Base-by-base conservation (phyloP, 78 protist species). In the Isochrysis galbana region DNA sequence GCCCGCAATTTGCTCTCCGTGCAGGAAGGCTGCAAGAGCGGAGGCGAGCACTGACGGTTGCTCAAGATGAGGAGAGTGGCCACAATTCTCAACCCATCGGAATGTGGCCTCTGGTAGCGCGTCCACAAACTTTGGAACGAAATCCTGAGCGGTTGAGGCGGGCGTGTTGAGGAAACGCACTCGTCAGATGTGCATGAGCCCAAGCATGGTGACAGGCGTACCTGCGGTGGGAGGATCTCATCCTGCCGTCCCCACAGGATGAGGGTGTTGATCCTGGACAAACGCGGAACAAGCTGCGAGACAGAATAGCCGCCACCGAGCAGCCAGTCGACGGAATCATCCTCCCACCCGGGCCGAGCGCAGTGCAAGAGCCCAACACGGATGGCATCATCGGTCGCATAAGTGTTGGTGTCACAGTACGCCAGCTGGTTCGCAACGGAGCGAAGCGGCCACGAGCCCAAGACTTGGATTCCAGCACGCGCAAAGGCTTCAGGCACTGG, bases 21-120 rank as follows among this genome's bases (percentile, higher is more conserved):
- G 29, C 29, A 51, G 61, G 61, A 51, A 51, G 61, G 61, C 61
- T 14, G 29, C 29, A 7, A 51, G 29, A 14, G 61, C 61, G 61
- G 61, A 7, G 29, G 61, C 61, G 61, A 51, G 61, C 61, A 14
- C 61, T 19, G 7, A 7, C 61, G 61, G 61, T 14, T 51, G 87
- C 89, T 90, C 93, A 17, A 90, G 89, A 54, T 90, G 93, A 1
- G 93, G 93, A 77, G 44, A 55, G 78, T 90, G 93, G 46, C 93
- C 93, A 23, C 92, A 72, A 4, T 70, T 36, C 17, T 90, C 92
- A 17, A 90, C 70, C 87, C 72, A 72, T 39, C 48, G 80, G 54
- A 90, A 77, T 17, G 46, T 0, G 29, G 84, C 84, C 34, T 10
- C 25, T 1, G 84, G 47, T 2, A 77, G 44, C 47, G 84, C 84